Conservation (phyloP, 768 basidiomycete genomes). For the Mycena filopes region DNA sequence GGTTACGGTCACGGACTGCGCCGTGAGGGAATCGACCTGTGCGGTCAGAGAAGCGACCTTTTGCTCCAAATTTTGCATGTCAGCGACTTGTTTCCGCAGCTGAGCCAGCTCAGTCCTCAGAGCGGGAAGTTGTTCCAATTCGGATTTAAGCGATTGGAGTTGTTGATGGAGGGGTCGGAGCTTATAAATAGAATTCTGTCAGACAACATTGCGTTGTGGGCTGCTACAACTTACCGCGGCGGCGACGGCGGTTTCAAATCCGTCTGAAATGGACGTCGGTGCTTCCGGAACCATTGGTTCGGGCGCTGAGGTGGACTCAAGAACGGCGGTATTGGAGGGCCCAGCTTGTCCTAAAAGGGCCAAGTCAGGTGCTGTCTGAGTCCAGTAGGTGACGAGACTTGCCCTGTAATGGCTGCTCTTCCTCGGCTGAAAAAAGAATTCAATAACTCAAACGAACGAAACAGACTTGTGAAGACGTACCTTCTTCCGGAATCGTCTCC, state of each 20-base stretch:
- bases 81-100: slow-evolving; percentile 47
- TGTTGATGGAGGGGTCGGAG: slow-evolving; percentile 64
- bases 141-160: slow-evolving; percentile 56
- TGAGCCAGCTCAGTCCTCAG: slow-evolving; percentile 47
- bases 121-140: slow-evolving; percentile 51
- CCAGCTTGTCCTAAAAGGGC: slow-evolving; percentile 16
- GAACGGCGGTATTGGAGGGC: slow-evolving; percentile 21
- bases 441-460: slow-evolving; percentile 8
- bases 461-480: slow-evolving; percentile 41
- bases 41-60: slow-evolving; percentile 49
- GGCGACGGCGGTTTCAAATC: slow-evolving; percentile 36
- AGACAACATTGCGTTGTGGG: slow-evolving; percentile 2
- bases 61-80: slow-evolving; percentile 45
- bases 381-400: not conserved
- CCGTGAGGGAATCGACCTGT: slow-evolving; percentile 43
- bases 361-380: not conserved
- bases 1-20: slow-evolving; percentile 36
- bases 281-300: slow-evolving; percentile 41
- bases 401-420: slow-evolving; percentile 28
- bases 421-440: slow-evolving; percentile 21
- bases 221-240: slow-evolving; percentile 45
- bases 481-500: slow-evolving; percentile 68
- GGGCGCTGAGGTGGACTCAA: slow-evolving; percentile 2
- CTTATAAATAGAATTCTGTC: slow-evolving; percentile 41
- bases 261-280: slow-evolving; percentile 28